Conservation (phyloP, 345 rosid genomes). For the Trapa incisa region DNA sequence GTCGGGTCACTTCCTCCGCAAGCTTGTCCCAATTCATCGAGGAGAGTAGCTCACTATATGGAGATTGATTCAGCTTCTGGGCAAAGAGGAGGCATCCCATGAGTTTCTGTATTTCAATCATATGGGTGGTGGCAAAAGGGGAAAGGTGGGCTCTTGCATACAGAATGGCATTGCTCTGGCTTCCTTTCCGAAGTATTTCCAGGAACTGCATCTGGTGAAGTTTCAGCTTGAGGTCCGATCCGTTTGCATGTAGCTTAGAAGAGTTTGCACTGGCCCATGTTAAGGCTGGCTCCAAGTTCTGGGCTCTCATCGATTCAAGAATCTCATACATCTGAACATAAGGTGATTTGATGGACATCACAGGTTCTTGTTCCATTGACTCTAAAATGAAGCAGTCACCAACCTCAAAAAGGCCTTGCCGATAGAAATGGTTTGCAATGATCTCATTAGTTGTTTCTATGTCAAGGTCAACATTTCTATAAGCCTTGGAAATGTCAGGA, state of each 20-base stretch:
- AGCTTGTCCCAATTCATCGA: conserved; percentile 38
- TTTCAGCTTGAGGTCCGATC: conserved; percentile 49
- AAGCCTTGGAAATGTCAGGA: conserved; percentile 58
- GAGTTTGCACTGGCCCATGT: conserved; percentile 48
- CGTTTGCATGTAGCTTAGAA: conserved; percentile 31
- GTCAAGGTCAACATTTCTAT: conserved; percentile 54
- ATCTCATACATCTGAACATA: conserved; percentile 43
- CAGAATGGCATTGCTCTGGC: conserved; percentile 31
- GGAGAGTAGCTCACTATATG: conserved; percentile 35
- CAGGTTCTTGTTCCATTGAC: conserved; percentile 13
- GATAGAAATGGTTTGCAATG: conserved; percentile 55
- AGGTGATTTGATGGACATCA: conserved; percentile 24
- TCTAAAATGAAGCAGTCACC: conserved; percentile 61
- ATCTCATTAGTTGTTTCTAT: conserved; percentile 42
- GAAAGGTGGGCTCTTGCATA: conserved; percentile 49
- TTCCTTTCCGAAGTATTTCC: conserved; percentile 52
- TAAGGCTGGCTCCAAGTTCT: conserved; percentile 56
- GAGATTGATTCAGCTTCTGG: conserved; percentile 42
- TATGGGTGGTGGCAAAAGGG: conserved; percentile 24
- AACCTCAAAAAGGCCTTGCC: conserved; percentile 63
- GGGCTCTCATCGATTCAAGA: conserved; percentile 41
- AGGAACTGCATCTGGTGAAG: conserved; percentile 43
- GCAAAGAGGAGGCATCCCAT: conserved; percentile 41
- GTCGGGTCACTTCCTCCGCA: conserved; percentile 34
- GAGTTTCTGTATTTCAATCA: conserved; percentile 38